Evolutionary conservation across 2,329 filamentous ascomycete species (phyloP), one percentile per base, ranked within the genome.

Genomic region (Fusarium bactridioides): DNA sequence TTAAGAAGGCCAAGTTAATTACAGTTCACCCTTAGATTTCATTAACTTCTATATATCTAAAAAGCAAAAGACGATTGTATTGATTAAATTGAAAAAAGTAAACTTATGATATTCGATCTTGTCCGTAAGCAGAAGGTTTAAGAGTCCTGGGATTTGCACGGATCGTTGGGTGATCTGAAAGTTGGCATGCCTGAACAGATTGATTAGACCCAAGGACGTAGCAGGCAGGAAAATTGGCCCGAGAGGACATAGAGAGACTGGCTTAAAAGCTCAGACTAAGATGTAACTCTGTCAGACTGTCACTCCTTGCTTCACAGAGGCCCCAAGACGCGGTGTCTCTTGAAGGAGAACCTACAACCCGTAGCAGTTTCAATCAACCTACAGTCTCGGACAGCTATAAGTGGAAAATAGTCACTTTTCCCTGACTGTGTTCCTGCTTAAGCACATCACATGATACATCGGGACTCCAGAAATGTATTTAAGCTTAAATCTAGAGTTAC

Each of bases 11-110:
- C 18, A 5, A 27, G 12, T 7, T 7, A 27, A 10, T 11, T 15
- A 15, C 1, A 1, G 38, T n/a, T n/a, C 8, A n/a, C 2, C 10
- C 8, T 4, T 0, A 15, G 21, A n/a, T 5, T 15, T 13, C 7
- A 15, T 5, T 10, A 18, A 7, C 10, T 11, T 37, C 16, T 19
- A 35, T 16, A 13, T 7, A 15, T 35, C 33, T 16, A 5, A 3
- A 33, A 31, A 2, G 4, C 11, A 31, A 2, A 31, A 31, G 11
- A 13, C 12, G 4, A 31, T 4, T 31, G 4, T 31, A 31, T 13
- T 5, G 6, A 31, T 1, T 4, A 13, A 31, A 5, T 31, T 31
- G 11, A 2, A 12, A 31, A 31, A 13, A 2, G 29, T 31, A 3
- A 37, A 19, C 10, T 19, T 7, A 18, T 18, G 7, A 11, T 25